Conservation (phyloP, 345 rosid genomes). For the Raphanus sativus region DNA sequence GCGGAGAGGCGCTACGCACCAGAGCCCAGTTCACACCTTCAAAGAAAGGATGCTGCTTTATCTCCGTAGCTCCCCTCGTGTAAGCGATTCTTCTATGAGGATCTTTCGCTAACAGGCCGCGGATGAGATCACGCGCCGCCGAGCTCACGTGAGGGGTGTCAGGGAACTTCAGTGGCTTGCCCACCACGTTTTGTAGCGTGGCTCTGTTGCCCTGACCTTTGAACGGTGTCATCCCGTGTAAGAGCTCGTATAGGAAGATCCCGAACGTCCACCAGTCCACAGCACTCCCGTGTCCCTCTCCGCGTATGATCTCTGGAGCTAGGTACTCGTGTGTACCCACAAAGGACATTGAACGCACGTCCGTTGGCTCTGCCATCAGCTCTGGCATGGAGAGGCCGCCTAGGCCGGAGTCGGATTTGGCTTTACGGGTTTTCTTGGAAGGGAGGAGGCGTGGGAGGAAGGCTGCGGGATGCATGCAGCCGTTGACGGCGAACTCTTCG, state of each 20-base stretch:
- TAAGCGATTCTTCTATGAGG: conserved; percentile 81
- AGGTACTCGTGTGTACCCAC: conserved; percentile 94
- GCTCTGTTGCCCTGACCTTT: conserved; percentile 90
- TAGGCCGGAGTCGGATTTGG: conserved; percentile 81
- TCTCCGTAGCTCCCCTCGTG: conserved; percentile 92
- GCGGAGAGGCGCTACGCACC: conserved; percentile 84
- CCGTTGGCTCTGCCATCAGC: conserved; percentile 93
- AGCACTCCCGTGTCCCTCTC: conserved; percentile 96
- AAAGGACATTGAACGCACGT: conserved; percentile 91
- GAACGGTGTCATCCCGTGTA: conserved; percentile 89
- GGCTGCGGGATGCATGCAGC: conserved; percentile 78
- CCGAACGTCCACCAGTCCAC: conserved; percentile 99
- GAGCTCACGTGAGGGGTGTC: conserved; percentile 65
- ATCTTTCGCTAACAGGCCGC: conserved; percentile 78
- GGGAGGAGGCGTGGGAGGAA: conserved; percentile 84
- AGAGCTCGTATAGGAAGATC: conserved; percentile 80
- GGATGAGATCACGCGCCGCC: conserved; percentile 74
- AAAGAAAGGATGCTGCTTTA: conserved; percentile 88
- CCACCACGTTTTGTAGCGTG: conserved; percentile 86
- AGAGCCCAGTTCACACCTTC: conserved; percentile 95
- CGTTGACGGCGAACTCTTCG: conserved; percentile 62
- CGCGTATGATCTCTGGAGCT: conserved; percentile 89
- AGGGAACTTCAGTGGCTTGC: conserved; percentile 83
- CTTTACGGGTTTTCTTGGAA: conserved; percentile 77
- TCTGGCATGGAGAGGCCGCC: conserved; percentile 65